phyloP scores from a whole-genome alignment of 176 grass and related monocot genomes.

The Poa pratensis region DNA sequence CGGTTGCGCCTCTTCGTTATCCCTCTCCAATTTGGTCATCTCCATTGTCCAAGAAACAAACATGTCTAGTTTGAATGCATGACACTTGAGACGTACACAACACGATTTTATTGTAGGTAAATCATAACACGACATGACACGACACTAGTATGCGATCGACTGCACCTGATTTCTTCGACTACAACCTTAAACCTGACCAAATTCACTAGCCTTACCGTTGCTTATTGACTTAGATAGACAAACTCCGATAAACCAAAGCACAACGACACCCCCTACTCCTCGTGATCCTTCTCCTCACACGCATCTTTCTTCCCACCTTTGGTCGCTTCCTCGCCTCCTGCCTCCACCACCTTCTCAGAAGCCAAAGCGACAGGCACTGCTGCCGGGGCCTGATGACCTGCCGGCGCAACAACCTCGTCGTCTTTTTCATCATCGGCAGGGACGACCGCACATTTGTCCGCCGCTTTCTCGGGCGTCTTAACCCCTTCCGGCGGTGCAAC shows the following conservation, averaged over 20 bases:
- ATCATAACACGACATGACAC: background rate
- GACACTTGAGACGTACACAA: too few relatives aligned
- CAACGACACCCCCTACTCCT: background rate
- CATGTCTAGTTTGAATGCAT: too few relatives aligned
- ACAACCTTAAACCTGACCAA: background rate
- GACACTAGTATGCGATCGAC: background rate
- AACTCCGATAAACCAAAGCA: background rate
- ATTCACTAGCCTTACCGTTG: background rate
- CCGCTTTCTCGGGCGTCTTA: constrained; percentile 18
- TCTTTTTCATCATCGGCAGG: constrained; percentile 21
- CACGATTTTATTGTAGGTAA: too few relatives aligned
- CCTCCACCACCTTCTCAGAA: background rate
- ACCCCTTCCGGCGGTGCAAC: background rate
- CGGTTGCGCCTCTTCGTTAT: too few relatives aligned
- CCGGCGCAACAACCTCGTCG: background rate
- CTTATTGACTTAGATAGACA: constrained; percentile 8
- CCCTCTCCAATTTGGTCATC: too few relatives aligned
- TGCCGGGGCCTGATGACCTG: background rate
- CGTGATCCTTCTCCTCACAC: background rate
- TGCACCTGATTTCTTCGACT: background rate
- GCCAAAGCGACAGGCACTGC: background rate
- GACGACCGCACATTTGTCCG: too few relatives aligned
- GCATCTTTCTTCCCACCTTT: background rate
- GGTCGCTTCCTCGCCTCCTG: background rate
- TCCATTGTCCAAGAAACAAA: too few relatives aligned